Conservation (phyloP, 1,139 yeast genomes). For the Geotrichum carabidarum region DNA sequence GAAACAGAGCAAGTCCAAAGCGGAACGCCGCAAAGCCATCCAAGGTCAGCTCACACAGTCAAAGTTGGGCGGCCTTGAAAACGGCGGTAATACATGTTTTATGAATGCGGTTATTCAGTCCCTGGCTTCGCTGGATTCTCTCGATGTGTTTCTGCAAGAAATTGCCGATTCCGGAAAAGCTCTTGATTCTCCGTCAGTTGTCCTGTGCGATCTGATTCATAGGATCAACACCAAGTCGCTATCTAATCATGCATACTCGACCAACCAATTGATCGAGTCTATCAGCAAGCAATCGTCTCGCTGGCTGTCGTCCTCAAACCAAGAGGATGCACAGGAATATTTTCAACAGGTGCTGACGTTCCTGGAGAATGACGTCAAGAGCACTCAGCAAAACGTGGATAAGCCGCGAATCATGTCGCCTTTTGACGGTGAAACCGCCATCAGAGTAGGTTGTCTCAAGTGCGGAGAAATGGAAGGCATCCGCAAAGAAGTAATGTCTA, state of each 20-base stretch:
- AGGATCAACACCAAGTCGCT: conserved; percentile 36
- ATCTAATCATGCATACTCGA: conserved; percentile 48
- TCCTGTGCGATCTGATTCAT: conserved; percentile 30
- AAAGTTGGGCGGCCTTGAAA: conserved; percentile 71
- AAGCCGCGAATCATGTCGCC: conserved; percentile 57
- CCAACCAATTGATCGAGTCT: conserved; percentile 56
- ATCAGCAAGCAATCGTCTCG: conserved; percentile 69
- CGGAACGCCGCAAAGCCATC: neutral
- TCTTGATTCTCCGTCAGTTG: conserved; percentile 12
- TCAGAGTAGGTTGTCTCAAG: conserved; percentile 77
- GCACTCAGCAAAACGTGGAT: neutral
- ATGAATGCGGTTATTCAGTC: conserved; percentile 88
- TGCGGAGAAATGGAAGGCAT: conserved; percentile 95
- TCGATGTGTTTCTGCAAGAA: conserved; percentile 53
- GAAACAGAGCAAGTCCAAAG: neutral
- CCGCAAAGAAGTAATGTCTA: conserved; percentile 73
- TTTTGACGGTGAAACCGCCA: conserved; percentile 82
- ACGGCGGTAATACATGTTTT: conserved; percentile 90
- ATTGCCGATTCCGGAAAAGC: conserved; percentile 20
- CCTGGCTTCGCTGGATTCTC: conserved; percentile 66
- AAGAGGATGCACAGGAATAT: conserved; percentile 92
- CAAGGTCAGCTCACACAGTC: conserved; percentile 10
- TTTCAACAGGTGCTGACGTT: conserved; percentile 73
- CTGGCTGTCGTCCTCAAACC: conserved; percentile 68
- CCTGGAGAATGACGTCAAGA: conserved; percentile 55